Conservation (phyloP, 2,329 filamentous ascomycete species). For the Claviceps digitariae region DNA sequence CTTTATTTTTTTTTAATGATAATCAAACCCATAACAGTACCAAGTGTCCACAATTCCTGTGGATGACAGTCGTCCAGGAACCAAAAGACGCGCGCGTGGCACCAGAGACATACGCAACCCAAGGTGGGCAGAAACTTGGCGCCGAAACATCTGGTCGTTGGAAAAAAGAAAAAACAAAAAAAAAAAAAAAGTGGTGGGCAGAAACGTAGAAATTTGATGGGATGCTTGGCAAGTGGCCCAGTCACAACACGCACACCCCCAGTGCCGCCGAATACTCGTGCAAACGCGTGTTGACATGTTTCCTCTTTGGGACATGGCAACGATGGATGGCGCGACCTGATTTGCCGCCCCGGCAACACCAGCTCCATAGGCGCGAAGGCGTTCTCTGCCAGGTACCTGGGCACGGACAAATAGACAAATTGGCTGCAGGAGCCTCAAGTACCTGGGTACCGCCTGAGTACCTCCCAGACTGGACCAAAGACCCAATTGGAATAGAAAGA, state of each 20-base stretch:
- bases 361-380: conserved; percentile 3
- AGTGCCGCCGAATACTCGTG: no score
- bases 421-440: no score
- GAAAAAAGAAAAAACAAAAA: no score
- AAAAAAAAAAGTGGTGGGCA: no score
- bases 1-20: no score
- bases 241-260: background rate
- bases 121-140: no score
- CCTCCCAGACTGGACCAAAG: background rate
- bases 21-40: no score
- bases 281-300: conserved; percentile 22
- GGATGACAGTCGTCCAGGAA: background rate
- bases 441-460: background rate
- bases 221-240: no score
- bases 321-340: conserved; percentile 17
- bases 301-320: conserved; percentile 18
- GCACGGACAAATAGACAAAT: no score
- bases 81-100: background rate
- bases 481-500: background rate
- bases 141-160: no score
- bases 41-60: no score
- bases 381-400: background rate
- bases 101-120: conserved; percentile 12
- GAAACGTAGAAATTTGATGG: no score
- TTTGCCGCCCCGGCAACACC: conserved; percentile 12